phyloP scores from a whole-genome alignment of 2,329 filamentous ascomycete genomes.

The Sphaerostilbella broomeana region DNA sequence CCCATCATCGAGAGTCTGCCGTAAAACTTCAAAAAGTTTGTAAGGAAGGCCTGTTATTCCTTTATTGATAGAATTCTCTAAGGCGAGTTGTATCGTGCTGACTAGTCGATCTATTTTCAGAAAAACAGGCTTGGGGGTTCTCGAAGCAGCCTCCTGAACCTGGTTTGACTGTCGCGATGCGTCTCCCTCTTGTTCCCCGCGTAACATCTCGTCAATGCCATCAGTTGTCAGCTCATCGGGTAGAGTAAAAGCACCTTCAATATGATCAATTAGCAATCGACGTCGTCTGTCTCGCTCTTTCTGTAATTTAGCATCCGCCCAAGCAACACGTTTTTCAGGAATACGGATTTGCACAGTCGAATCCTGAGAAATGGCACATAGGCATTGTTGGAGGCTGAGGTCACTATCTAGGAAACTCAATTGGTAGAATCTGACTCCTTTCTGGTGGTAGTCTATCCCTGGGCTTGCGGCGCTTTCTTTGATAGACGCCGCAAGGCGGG shows the following conservation, averaged over 20 bases:
- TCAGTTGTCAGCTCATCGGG: constrained; percentile 29
- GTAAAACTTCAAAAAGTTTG: constrained; percentile 22
- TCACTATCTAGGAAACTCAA: constrained; percentile 36
- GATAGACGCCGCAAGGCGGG: constrained; percentile 16
- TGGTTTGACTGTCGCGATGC: not conserved
- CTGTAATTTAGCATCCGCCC: constrained; percentile 20
- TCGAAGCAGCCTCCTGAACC: not conserved
- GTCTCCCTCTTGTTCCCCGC: not conserved
- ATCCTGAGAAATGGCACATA: constrained; percentile 23
- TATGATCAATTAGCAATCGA: constrained; percentile 22
- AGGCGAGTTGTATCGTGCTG: constrained; percentile 16
- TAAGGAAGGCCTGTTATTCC: constrained; percentile 22
- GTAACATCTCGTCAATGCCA: constrained; percentile 17
- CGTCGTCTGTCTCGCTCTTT: constrained; percentile 25
- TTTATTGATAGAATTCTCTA: constrained; percentile 14
- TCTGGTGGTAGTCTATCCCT: constrained; percentile 26
- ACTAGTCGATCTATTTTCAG: constrained; percentile 22
- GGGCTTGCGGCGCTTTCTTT: constrained; percentile 14
- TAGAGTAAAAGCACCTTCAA: constrained; percentile 29
- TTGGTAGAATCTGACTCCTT: constrained; percentile 40
- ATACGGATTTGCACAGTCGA: constrained; percentile 21
- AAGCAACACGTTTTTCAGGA: constrained; percentile 23
- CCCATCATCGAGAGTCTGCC: constrained; percentile 22
- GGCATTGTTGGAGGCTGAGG: constrained; percentile 37
- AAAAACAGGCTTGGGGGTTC: constrained; percentile 13